Base-by-base conservation (phyloP, 2,329 filamentous ascomycete genomes). In the Botrytis aclada region DNA sequence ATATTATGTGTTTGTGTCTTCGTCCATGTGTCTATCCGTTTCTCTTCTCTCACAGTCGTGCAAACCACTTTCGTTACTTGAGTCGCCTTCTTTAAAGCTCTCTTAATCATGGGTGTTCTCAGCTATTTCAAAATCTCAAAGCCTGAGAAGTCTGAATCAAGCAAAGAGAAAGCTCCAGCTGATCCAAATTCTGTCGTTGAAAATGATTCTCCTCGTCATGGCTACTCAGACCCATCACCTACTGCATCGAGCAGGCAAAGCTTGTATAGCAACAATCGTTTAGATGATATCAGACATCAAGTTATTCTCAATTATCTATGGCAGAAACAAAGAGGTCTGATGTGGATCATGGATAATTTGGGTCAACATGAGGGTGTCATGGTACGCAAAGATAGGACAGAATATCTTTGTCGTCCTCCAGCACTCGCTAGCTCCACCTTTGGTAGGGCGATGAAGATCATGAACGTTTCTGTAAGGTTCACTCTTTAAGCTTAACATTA, bases 291-390 rank as follows among this genome's bases (percentile, higher is more conserved):
- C 82, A 93, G 92, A 82, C 90, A 93, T 79, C 92, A 94, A 81
- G 91, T 94, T 75, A 94, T 94, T 91, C 91, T 93, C 73, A 94
- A 93, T 82, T 93, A 93, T 81, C 85, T 95, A 45, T 93, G 93
- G 82, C 92, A 94, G 81, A 91, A 94, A 80, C 92, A 94, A 82
- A 93, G 91, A 79, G 87, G 88, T 20, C 87, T 89, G 75, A 85
- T 93, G 56, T 94, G 92, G 92, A 89, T 94, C 29, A 88, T 88
- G 45, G 90, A 93, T 77, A 88, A 87, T 45, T 89, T 86, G 65
- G 90, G 90, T 25, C 88, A 90, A 76, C 82, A 89, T 12, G 92
- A 94, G 80, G 93, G 92, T 76, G 91, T 94, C 39, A 82, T 95
- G 39, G 83, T 95, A 65, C 87, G 92, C 76, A 93, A 93, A 79